phyloP scores from a whole-genome alignment of 495 filamentous ascomycete genomes.

The Neurospora sp. region DNA sequence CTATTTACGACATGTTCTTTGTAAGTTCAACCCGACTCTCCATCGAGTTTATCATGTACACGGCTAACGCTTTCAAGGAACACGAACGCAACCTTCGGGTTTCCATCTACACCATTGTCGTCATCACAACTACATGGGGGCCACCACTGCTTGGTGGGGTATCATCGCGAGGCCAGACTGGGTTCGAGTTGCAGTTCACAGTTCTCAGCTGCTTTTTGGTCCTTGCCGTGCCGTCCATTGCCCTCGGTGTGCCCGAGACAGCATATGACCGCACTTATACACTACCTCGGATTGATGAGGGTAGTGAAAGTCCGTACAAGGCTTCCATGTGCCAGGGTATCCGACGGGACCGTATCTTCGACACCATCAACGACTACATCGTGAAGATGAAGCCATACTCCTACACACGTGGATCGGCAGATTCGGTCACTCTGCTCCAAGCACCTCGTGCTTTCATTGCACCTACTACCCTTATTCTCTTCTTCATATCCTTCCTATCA shows the following conservation, averaged over 20 bases:
- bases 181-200: slow-evolving; percentile 34
- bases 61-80: slow-evolving; percentile 26
- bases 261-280: slow-evolving; percentile 30
- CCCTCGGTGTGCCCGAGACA: slow-evolving; percentile 41
- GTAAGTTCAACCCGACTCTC: slow-evolving; percentile 21
- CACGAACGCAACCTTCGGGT: slow-evolving; percentile 33
- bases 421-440: slow-evolving; percentile 23
- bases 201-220: slow-evolving; percentile 38
- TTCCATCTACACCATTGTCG: slow-evolving; percentile 28
- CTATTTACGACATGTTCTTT: slow-evolving; percentile 43
- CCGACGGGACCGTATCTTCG: slow-evolving; percentile 18
- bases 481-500: slow-evolving; percentile 32
- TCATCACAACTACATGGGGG: slow-evolving; percentile 38
- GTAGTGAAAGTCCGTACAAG: slow-evolving; percentile 11
- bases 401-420: slow-evolving; percentile 15
- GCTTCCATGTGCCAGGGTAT: slow-evolving; percentile 24
- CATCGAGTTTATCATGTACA: background rate
- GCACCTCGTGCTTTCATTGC: slow-evolving; percentile 34
- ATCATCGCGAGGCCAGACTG: slow-evolving; percentile 23
- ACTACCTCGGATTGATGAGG: slow-evolving; percentile 18
- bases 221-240: slow-evolving; percentile 32
- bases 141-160: slow-evolving; percentile 39
- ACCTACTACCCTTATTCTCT: slow-evolving; percentile 33
- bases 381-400: slow-evolving; percentile 30
- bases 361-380: slow-evolving; percentile 22